phyloP scores from a whole-genome alignment of 129 eudicot genomes.

The Dittrichia graveolens region DNA sequence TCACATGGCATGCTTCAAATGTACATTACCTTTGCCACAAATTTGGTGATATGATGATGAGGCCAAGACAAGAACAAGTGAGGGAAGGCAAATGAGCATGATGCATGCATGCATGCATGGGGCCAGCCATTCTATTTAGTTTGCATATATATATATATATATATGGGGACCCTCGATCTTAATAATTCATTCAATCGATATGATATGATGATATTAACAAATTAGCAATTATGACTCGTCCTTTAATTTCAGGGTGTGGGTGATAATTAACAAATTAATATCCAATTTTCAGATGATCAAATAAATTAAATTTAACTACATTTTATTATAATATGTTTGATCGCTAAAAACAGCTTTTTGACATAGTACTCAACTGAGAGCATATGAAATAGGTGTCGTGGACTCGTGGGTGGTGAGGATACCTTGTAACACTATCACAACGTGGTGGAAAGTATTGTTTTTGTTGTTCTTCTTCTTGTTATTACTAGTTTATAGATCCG shows the following conservation, averaged over 20 bases:
- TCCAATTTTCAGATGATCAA: neutral
- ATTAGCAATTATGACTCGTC: slow-evolving; percentile 22
- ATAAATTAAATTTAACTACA: no score
- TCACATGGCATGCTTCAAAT: slow-evolving; percentile 63
- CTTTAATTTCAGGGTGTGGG: slow-evolving; percentile 8
- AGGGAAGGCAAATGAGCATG: slow-evolving; percentile 29
- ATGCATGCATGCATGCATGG: no score
- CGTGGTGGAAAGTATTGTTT: no score
- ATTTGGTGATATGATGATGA: slow-evolving; percentile 35
- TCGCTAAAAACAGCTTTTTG: no score
- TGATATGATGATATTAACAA: slow-evolving; percentile 26
- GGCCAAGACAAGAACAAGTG: slow-evolving; percentile 35
- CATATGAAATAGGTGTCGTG: no score
- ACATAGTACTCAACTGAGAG: no score
- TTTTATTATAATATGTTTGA: no score
- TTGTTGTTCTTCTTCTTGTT: no score
- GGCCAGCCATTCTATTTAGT: slow-evolving; percentile 38
- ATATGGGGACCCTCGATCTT: slow-evolving; percentile 39
- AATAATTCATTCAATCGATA: slow-evolving; percentile 27
- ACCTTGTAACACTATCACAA: no score
- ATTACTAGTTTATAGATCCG: no score
- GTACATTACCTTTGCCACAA: slow-evolving; percentile 42
- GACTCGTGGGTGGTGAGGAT: no score
- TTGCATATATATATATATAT: no score
- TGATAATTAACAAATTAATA: neutral